Conservation (phyloP, 768 basidiomycete genomes). For the Phaffia tasmanica region DNA sequence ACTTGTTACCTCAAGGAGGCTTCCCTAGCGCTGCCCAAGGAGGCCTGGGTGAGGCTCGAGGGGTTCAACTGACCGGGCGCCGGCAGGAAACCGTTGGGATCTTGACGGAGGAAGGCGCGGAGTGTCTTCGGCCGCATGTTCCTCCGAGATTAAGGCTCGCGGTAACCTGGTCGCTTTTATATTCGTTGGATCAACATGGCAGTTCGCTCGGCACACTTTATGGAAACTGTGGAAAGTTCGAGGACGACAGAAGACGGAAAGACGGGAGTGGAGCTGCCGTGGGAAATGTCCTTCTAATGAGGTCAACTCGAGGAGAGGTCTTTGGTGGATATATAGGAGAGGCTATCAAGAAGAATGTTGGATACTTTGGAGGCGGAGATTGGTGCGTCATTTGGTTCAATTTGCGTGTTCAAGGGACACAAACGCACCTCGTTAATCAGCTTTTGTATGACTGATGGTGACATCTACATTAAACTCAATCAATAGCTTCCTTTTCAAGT, state of each 20-base stretch:
- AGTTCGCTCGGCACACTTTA: conserved; percentile 86
- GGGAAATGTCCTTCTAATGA: conserved; percentile 52
- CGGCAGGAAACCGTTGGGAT: conserved; percentile 17
- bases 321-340: conserved; percentile 83
- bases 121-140: conserved; percentile 58
- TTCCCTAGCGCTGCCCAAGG: conserved; percentile 38
- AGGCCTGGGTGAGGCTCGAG: conserved; percentile 33
- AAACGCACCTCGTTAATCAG: too few species aligned
- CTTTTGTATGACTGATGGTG: too few species aligned
- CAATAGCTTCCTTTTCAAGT: conserved; percentile 23
- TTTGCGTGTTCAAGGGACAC: too few species aligned
- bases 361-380: conserved; percentile 81
- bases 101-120: conserved; percentile 24
- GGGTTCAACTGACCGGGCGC: conserved; percentile 17
- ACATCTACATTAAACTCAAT: too few species aligned
- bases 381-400: conserved; percentile 44
- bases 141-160: conserved; percentile 64
- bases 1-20: conserved; percentile 57
- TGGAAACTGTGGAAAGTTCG: conserved; percentile 33
- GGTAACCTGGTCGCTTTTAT: conserved; percentile 62
- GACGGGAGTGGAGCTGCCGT: conserved; percentile 36
- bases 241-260: conserved; percentile 19
- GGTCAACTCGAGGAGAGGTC: conserved; percentile 51
- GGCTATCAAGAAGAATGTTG: conserved; percentile 47
- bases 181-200: conserved; percentile 89